Evolutionary conservation across 306 rosid genomes (phyloP), one percentile per base, ranked within the genome.

Genomic region (Casuarina cunninghamiana): DNA sequence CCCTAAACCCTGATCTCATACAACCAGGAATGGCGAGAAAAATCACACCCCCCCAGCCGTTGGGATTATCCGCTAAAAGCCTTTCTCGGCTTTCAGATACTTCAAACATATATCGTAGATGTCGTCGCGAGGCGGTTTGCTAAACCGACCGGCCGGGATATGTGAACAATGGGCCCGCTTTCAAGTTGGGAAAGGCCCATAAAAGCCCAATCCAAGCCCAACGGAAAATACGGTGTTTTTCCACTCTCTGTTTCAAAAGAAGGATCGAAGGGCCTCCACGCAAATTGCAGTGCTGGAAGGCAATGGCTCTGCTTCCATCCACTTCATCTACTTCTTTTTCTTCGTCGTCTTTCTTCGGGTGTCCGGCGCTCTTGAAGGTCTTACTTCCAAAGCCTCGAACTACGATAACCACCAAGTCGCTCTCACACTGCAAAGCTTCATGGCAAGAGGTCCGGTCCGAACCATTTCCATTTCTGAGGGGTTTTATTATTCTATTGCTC

Each of bases 361-460:
- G 73, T 32, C 41, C 73, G 41, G 51, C 50, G 15, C 44, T 45
- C 49, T 79, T 11, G n/a, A 72, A 51, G 21, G 38, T 35, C 49
- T 83, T 11, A 67, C 21, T 77, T 76, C 72, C 77, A 1, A 75
- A 74, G 75, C 75, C 67, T 46, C 82, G 61, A 21, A 77, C 39
- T 68, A 19, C 10, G 57, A 77, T 48, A 44, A 38, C 74, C 53
- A 1, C 75, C 51, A 38, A 73, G 53, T 80, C 37, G 13, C 67
- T 72, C 58, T 83, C 78, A 46, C 51, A 74, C 74, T 79, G 82
- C 89, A 88, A 49, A 78, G 95, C 97, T 82, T 92, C 98, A 15
- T 94, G 93, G 97, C 91, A 90, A 86, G 98, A 94, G 97, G 98
- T 94, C 17, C 39, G 77, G 77, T 67, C 38, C 10, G 45, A n/a